Percentiles rank a stretch among this genome's conserved stretches.
These are phyloP conservation scores for Gardenia jasminoides DNA, from an alignment of 257 asterid species.

Conservation along the genomic window DNA sequence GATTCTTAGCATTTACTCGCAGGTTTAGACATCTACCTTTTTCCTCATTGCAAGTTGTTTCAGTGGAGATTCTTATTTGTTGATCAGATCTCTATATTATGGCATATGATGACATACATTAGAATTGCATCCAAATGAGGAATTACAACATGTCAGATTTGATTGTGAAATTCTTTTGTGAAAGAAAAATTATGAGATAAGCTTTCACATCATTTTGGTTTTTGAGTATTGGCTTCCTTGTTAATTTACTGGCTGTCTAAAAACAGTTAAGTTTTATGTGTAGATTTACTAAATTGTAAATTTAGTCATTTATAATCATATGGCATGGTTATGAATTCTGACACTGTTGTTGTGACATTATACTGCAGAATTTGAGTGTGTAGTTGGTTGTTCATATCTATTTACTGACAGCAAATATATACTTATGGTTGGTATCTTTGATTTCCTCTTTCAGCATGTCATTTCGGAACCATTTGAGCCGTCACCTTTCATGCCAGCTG, in stretches of 20 bases:
- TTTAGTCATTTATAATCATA: background rate
- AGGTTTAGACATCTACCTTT: background rate
- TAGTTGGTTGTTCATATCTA: background rate
- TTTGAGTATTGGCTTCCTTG: background rate
- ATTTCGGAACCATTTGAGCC: constrained; percentile 92
- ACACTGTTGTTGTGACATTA: background rate
- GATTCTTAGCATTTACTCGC: background rate
- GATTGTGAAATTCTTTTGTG: background rate
- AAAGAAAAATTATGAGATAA: background rate
- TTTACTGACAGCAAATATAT: background rate
- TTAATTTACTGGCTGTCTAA: background rate
- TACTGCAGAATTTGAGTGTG: background rate
- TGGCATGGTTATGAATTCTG: background rate
- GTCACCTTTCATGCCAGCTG: constrained; percentile 92
- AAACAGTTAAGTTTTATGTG: background rate
- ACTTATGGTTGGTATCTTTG: constrained; percentile 20
- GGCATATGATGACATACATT: background rate
- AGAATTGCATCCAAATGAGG: background rate
- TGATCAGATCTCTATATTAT: background rate
- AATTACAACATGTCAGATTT: background rate
- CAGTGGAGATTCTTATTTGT: background rate
- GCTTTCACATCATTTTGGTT: background rate
- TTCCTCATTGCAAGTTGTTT: background rate
- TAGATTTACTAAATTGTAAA: background rate
- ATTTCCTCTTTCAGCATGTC: constrained; percentile 68